Evolutionary conservation across 345 rosid genomes (phyloP).

Genomic region (Brassica rapa): DNA sequence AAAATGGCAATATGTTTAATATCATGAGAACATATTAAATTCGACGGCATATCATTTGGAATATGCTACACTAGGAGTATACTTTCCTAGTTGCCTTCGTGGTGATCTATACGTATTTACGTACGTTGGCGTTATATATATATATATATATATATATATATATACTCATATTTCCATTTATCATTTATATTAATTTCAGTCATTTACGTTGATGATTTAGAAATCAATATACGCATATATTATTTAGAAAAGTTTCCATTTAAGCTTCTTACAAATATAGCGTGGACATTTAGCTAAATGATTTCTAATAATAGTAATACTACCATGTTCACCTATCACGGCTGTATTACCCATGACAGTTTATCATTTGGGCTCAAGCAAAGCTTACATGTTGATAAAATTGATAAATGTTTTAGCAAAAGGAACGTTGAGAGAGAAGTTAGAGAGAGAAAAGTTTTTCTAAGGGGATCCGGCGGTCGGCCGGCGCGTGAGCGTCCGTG

Average conservation of each 20-base stretch:
- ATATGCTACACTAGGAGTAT: slow-evolving; percentile 17
- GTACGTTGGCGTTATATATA: background rate
- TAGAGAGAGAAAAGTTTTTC: too few species aligned
- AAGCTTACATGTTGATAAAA: background rate
- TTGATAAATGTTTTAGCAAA: too few species aligned
- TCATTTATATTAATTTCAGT: background rate
- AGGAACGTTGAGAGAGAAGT: too few species aligned
- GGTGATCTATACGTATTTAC: background rate
- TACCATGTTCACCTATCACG: background rate
- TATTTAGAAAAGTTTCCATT: background rate
- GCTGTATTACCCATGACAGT: background rate
- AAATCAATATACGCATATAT: background rate
- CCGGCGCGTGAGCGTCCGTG: too few species aligned
- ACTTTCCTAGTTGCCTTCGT: background rate
- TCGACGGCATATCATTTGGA: slow-evolving; percentile 25
- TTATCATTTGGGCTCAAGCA: slow-evolving; percentile 6
- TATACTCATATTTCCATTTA: too few species aligned
- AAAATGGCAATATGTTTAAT: background rate
- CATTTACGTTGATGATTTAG: background rate
- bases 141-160: too few species aligned
- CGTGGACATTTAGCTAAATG: background rate
- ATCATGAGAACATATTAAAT: slow-evolving; percentile 1
- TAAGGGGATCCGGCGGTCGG: too few species aligned
- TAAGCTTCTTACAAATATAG: background rate
- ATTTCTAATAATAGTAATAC: background rate